These are phyloP conservation scores for Vanrija humicola DNA, from an alignment of 1,284 basidiomycete genomes.

Conservation along the genomic window DNA sequence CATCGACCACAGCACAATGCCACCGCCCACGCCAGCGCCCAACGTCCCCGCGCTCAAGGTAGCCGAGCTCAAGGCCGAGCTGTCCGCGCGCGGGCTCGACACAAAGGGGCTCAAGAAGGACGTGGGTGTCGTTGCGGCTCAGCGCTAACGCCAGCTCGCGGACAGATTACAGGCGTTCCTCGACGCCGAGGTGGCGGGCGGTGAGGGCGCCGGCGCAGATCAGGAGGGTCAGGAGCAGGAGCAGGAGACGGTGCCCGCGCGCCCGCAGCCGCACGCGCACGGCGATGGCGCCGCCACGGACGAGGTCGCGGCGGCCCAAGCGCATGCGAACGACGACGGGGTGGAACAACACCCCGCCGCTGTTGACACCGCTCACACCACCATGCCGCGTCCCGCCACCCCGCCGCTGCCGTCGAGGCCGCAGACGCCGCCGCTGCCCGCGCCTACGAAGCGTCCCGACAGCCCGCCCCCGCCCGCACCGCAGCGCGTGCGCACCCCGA, in stretches of 20 bases:
- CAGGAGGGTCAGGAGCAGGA: too few species aligned
- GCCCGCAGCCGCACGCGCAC: background rate
- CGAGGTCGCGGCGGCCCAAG: too few species aligned
- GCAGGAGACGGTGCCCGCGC: background rate
- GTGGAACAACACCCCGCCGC: too few species aligned
- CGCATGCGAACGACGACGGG: too few species aligned
- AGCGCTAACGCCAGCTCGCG: slow-evolving; percentile 28
- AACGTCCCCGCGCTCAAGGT: slow-evolving; percentile 32
- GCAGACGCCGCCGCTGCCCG: background rate
- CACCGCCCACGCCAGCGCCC: too few species aligned
- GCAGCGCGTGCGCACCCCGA: background rate
- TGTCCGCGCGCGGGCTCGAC: slow-evolving; percentile 37
- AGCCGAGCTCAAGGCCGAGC: slow-evolving; percentile 45
- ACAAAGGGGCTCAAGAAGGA: slow-evolving; percentile 45
- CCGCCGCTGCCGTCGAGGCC: background rate
- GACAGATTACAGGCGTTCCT: slow-evolving; percentile 28
- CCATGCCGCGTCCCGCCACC: background rate
- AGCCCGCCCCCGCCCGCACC: background rate
- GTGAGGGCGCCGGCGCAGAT: background rate
- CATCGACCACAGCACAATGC: background rate
- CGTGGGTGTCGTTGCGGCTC: slow-evolving; percentile 21
- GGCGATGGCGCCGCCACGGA: background rate
- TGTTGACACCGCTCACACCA: background rate
- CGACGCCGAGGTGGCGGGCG: background rate
- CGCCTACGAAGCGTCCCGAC: background rate